Evolutionary conservation across 2,329 filamentous ascomycete genomes (phyloP).

Genomic region (Ramichloridium luteum): DNA sequence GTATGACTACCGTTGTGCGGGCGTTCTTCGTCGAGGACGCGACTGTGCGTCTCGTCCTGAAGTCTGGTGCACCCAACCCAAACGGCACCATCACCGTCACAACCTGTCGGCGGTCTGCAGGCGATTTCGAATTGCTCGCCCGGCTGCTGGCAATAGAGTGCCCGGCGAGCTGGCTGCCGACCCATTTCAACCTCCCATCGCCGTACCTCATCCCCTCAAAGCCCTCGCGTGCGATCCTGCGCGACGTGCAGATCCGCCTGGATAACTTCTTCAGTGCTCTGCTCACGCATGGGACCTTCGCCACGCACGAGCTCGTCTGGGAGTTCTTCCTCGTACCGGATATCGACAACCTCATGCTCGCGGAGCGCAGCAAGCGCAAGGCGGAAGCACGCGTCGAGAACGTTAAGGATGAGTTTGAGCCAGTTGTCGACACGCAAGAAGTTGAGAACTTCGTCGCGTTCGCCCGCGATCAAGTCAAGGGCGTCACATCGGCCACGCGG

Average conservation of each 20-base stretch:
- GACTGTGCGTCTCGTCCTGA: conserved; percentile 81
- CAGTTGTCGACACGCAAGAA: conserved; percentile 60
- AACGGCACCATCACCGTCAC: conserved; percentile 83
- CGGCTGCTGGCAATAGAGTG: conserved; percentile 77
- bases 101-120: conserved; percentile 75
- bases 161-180: conserved; percentile 88
- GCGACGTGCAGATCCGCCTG: conserved; percentile 74
- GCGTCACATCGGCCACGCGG: conserved; percentile 71
- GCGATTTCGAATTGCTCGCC: conserved; percentile 83
- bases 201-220: conserved; percentile 90
- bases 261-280: conserved; percentile 83
- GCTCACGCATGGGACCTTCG: conserved; percentile 78
- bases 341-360: conserved; percentile 79
- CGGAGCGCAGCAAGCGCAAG: conserved; percentile 76
- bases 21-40: conserved; percentile 97
- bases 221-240: conserved; percentile 73
- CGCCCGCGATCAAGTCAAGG: conserved; percentile 77
- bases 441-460: conserved; percentile 89
- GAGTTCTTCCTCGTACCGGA: conserved; percentile 97
- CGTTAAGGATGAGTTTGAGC: conserved; percentile 77
- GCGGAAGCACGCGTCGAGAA: conserved; percentile 71
- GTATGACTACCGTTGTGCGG: conserved; percentile 83
- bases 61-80: conserved; percentile 78
- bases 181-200: conserved; percentile 62
- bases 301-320: conserved; percentile 95